Conservation (phyloP, 139 green algal genomes). For the Tetraselmis chui region DNA sequence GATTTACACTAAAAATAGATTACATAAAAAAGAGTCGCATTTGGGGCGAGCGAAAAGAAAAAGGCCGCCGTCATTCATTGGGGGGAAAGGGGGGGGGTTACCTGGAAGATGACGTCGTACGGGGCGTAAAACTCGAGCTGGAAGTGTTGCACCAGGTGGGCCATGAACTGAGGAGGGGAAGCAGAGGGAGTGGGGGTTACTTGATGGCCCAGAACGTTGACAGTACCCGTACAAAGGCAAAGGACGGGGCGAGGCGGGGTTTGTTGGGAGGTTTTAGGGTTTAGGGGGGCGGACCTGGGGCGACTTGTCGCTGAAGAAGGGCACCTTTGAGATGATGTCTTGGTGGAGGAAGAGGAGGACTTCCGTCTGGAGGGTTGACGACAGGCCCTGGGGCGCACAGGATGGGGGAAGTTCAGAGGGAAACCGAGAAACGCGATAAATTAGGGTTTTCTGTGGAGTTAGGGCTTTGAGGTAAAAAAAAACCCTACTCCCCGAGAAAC, state of each 20-base stretch:
- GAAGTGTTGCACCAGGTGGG: neutral
- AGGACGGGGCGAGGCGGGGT: too few species aligned
- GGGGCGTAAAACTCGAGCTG: neutral
- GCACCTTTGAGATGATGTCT: slow-evolving; percentile 16
- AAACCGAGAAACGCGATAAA: too few species aligned
- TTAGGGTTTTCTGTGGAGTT: too few species aligned
- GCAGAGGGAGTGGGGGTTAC: neutral
- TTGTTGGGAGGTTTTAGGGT: too few species aligned
- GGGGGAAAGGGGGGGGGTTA: too few species aligned
- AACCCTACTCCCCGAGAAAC: too few species aligned
- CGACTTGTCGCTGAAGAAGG: slow-evolving; percentile 19
- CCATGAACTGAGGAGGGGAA: neutral
- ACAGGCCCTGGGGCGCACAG: slow-evolving; percentile 7
- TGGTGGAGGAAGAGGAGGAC: slow-evolving; percentile 24
- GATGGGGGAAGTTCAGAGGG: neutral
- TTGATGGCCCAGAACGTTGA: neutral
- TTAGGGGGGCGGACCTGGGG: neutral
- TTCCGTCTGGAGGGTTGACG: slow-evolving; percentile 8
- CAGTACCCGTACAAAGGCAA: too few species aligned
- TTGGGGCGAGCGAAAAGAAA: too few species aligned
- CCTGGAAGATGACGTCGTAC: neutral
- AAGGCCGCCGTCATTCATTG: too few species aligned
- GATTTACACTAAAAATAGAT: too few species aligned
- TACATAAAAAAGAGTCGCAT: too few species aligned
- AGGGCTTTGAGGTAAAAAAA: too few species aligned